phyloP scores from a whole-genome alignment of 2,329 filamentous ascomycete genomes.

The Macrophomina tecta region DNA sequence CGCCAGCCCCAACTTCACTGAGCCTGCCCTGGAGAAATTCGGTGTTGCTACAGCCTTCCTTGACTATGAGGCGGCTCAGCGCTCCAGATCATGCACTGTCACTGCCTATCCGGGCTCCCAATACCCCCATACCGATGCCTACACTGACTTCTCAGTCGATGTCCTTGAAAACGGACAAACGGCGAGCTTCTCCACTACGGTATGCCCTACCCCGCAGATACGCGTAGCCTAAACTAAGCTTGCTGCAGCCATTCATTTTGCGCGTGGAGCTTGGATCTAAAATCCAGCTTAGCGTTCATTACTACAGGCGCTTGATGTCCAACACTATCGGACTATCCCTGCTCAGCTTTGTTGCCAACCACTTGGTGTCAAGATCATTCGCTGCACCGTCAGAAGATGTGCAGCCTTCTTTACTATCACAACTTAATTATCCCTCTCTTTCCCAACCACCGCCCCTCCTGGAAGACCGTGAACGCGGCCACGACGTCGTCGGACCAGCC shows the following conservation, averaged over 20 bases:
- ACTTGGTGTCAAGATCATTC: background rate
- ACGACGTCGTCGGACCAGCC: background rate
- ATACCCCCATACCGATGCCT: background rate
- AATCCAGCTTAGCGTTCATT: conserved; percentile 17
- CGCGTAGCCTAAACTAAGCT: background rate
- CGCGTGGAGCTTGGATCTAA: conserved; percentile 20
- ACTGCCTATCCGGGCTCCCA: conserved; percentile 2
- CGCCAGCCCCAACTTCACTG: background rate
- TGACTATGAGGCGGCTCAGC: conserved; percentile 1
- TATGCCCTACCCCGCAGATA: background rate
- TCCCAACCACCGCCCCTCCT: conserved; percentile 17
- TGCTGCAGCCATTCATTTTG: conserved; percentile 21
- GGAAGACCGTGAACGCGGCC: conserved; percentile 5
- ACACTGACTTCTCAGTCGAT: conserved; percentile 26
- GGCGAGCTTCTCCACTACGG: conserved; percentile 15
- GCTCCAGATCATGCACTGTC: conserved; percentile 14
- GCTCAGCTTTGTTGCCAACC: conserved; percentile 2
- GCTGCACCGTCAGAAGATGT: background rate
- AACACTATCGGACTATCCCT: conserved; percentile 15
- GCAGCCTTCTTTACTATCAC: background rate
- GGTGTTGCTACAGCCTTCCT: conserved; percentile 8
- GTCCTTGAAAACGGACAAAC: conserved; percentile 24
- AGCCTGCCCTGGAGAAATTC: conserved; percentile 6
- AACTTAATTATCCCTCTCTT: conserved; percentile 24
- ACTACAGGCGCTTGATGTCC: conserved; percentile 15